Evolutionary conservation across 208 protist genomes (phyloP), one percentile per base, ranked within the genome.

Genomic region (Herpetomonas tarakana): DNA sequence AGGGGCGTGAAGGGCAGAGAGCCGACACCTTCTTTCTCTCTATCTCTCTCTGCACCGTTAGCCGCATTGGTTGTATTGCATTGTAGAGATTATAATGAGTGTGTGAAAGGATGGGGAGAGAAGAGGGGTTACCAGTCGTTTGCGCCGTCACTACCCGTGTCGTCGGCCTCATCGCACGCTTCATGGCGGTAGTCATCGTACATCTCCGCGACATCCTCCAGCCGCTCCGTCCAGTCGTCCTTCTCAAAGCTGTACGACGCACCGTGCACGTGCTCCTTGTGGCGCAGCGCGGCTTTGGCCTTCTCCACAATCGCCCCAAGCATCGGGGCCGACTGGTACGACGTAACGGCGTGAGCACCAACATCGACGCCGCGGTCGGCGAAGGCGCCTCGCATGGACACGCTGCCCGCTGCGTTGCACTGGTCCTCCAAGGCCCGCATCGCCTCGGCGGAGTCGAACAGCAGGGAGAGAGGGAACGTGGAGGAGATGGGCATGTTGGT

Each of bases 141-240:
- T 0, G 62, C 60, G 58, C 68, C 58, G 41, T 63, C 30, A 22
- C 65, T 49, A 31, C 45, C 53, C 25, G 74, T 53, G 9, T 60
- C 52, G 18, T 78, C 62, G 18, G 74, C 67, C 26, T 76, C 66
- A 0, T 73, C 66, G 55, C 51, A 67, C 18, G 66, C 72, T 6
- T 57, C 68, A 64, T 92, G 88, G 57, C 81, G 52, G 64, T 94
- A 94, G 62, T 88, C 80, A 62, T 94, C 88, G 29, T 57, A 57
- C 11, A 94, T 63, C 45, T 83, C 52, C 47, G 71, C 12, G 7
- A 78, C 75, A n/a, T 86, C 82, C 60, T 94, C 85, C 53, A 83
- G 11, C 2, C 47, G 47, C 64, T 94, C 88, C 38, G 29, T 59
- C 88, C 88, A 94, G 28, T 92, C 84, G 27, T 94, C 88, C 26